Conservation (phyloP, 116 monocot species). For the Thalassia testudinum region DNA sequence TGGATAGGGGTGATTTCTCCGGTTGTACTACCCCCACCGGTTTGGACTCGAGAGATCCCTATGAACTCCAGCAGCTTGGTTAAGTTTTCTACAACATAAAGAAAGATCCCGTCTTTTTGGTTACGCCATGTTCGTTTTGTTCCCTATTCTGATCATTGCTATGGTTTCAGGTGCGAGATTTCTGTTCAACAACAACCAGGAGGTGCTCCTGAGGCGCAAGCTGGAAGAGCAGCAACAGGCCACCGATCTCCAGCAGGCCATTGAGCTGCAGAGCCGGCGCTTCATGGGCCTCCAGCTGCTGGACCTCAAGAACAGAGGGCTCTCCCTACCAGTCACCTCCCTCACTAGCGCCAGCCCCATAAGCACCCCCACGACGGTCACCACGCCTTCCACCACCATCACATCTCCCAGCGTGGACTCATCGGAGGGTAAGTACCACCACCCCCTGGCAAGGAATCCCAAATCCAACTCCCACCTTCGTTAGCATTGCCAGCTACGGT, state of each 20-base stretch:
- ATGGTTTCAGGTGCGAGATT: conserved; percentile 46
- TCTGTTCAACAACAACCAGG: conserved; percentile 47
- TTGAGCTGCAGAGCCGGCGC: conserved; percentile 72
- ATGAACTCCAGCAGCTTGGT: conserved; percentile 56
- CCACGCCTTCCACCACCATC: conserved; percentile 1
- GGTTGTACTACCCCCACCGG: conserved; percentile 35
- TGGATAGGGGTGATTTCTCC: conserved; percentile 39
- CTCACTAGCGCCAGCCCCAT: conserved; percentile 10
- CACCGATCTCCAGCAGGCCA: conserved; percentile 77
- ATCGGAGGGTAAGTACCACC: conserved; percentile 9
- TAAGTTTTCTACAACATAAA: not conserved
- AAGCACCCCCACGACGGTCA: conserved; percentile 10
- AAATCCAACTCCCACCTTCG: too few relatives aligned
- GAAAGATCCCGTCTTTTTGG: not conserved
- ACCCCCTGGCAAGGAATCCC: not conserved
- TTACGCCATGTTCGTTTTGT: not conserved
- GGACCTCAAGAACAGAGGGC: conserved; percentile 29
- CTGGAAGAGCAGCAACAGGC: conserved; percentile 84
- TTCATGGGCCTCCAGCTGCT: conserved; percentile 77
- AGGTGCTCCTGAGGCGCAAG: conserved; percentile 57
- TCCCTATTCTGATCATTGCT: not conserved
- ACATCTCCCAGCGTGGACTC: conserved; percentile 2
- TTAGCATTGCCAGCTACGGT: too few relatives aligned
- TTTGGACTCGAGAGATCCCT: conserved; percentile 50
- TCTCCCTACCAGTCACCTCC: conserved; percentile 7